Base-by-base conservation (phyloP, 345 rosid species). In the Gossypium herbaceum region DNA sequence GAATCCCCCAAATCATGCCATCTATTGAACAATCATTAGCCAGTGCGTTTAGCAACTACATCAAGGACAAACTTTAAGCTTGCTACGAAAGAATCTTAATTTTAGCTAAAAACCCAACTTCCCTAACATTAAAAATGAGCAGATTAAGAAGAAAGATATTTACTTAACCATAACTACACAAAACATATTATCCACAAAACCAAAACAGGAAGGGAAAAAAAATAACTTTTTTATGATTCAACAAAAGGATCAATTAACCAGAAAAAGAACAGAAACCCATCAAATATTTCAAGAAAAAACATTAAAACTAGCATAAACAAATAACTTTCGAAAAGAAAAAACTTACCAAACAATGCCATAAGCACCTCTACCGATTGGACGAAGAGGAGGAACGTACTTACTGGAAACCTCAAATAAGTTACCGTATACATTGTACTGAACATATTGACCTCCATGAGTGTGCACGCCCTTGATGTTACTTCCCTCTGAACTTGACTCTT, bases 301-400 rank as follows among this genome's bases (percentile, higher is more conserved):
- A 13, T n/a, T 15, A 62, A 45, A 13, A 44, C 4, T 25, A 2
- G 59, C 27, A 45, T 51, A 17, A 43, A n/a, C 29, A 48, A 16
- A 2, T 1, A 45, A 47, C 9, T 34, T 34, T 4, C 6, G 6
- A 6, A 20, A 1, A 9, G 55, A 25, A 45, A 47, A 55, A 52
- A 58, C 86, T 74, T 75, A 88, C 95, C 95, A 91, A 70, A 91
- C 90, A 72, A 88, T 84, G 60, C 95, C 95, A 73, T 76, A 84
- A 75, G 95, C 90, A 24, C 95, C 95, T 69, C 93, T 72, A 29
- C 91, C 95, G 60, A 91, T 81, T 48, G 95, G 92, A 48, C 93
- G 90, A 73, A 91, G 83, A 27, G 95, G 95, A 51, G 93, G 95
- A 10, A 86, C 84, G 72, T 91, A 91, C 87, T 88, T 88, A 75